Evolutionary conservation across 495 filamentous ascomycete species (phyloP), one percentile per base, ranked within the genome.

Genomic region (Tuber brumale): DNA sequence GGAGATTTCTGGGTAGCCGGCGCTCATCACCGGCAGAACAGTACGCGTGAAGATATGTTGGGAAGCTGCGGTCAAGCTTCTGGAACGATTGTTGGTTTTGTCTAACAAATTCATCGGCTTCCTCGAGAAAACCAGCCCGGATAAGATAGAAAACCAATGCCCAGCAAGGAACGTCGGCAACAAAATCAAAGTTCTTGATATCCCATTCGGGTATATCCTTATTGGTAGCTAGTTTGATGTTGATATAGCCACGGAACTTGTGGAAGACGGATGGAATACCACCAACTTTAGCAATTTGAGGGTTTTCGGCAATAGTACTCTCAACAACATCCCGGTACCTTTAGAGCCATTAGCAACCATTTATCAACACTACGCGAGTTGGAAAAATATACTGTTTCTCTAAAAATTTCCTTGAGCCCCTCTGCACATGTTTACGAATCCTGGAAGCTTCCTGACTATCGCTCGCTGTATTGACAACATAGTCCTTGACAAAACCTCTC

Each of bases 61-160:
- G 88, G 81, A 99, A 98, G 69, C 92, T 93, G 70, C 94, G 90
- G 85, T 98, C 95, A 81, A 97, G 89, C 76, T 92, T 92, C 80
- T 92, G 89, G 88, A 98, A 97, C 45, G 92, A 90, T 74, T 86
- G 85, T 69, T 88, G 87, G 83, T 97, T 93, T 66, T 88, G 86
- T 77, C 89, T 90, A 45, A 97, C 92, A 84, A 97, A 99, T 76
- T 92, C 87, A 19, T 92, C 92, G 21, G 94, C 94, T 84, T 97
- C 94, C 37, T 87, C 88, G 46, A 95, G 86, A 81, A 95, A 91
- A 37, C 95, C 95, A 76, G 91, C 90, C 18, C 95, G 89, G 31
- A 99, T 85, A n/a, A 97, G 89, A 84, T 91, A 97, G 85, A 95
- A 99, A 27, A 98, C 89, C 21, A 97, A 85, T 70, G 93, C 93